These are phyloP conservation scores for Eutypa lata DNA, from an alignment of 2,329 filamentous ascomycete species.

Conservation along the genomic window DNA sequence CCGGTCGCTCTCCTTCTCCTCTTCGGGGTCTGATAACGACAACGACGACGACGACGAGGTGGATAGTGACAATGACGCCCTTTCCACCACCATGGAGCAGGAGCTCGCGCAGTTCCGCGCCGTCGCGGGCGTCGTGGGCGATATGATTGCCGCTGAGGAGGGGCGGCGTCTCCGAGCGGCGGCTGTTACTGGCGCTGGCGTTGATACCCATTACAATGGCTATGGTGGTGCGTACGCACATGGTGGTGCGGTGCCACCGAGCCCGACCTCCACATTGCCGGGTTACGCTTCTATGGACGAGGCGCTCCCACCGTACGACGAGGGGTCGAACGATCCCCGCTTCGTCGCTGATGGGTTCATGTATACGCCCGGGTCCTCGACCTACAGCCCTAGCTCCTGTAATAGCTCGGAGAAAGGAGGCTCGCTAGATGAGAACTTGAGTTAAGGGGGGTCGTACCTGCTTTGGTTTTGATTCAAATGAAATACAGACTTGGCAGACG, in stretches of 20 bases:
- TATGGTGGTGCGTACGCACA: constrained; percentile 12
- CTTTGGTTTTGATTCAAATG: too few species aligned
- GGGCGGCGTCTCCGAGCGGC: constrained; percentile 13
- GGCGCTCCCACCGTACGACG: constrained; percentile 41
- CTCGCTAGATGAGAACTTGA: constrained; percentile 21
- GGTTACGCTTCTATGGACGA: constrained; percentile 34
- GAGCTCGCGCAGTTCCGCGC: constrained; percentile 47
- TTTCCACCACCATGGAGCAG: constrained; percentile 42
- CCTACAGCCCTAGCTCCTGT: constrained; percentile 20
- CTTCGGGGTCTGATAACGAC: constrained; percentile 21
- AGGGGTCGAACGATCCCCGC: constrained; percentile 26
- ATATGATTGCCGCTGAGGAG: constrained; percentile 44
- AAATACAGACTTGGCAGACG: too few species aligned
- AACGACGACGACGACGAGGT: constrained; percentile 22
- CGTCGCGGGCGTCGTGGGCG: constrained; percentile 43
- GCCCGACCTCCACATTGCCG: constrained; percentile 25
- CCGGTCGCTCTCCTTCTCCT: too few species aligned
- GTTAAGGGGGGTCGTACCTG: too few species aligned
- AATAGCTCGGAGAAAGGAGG: constrained; percentile 13
- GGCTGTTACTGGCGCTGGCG: background rate
- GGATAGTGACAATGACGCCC: constrained; percentile 21
- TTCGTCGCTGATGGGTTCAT: constrained; percentile 43
- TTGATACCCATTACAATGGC: background rate
- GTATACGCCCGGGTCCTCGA: constrained; percentile 31
- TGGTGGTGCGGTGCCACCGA: constrained; percentile 18